Conservation (phyloP, 257 asterid genomes). For the Nyctanthes arbortristis region DNA sequence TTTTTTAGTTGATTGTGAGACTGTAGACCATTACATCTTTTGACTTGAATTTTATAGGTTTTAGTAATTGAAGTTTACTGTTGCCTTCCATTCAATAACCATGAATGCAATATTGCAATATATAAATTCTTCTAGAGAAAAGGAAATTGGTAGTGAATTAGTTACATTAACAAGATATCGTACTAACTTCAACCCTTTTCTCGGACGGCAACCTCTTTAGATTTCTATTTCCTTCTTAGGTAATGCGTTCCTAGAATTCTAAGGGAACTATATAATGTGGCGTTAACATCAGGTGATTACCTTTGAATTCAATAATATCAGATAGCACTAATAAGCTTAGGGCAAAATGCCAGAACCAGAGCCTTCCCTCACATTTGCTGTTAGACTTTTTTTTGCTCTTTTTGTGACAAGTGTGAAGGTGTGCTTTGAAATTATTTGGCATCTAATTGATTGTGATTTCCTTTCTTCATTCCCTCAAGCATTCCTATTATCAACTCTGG, state of each 20-base stretch:
- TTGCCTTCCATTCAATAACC: neutral
- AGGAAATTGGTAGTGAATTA: neutral
- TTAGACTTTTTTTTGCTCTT: neutral
- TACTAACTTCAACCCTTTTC: neutral
- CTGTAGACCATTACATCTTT: neutral
- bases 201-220: neutral
- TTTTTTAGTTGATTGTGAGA: slow-evolving; percentile 16
- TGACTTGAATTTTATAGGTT: slow-evolving; percentile 7
- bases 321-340: neutral
- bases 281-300: neutral
- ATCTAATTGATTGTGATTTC: no score
- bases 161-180: neutral
- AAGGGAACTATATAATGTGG: neutral
- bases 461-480: slow-evolving; percentile 10
- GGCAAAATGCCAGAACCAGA: neutral
- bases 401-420: neutral
- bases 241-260: neutral
- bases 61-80: slow-evolving; percentile 6
- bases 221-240: neutral
- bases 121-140: neutral
- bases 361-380: neutral
- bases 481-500: slow-evolving; percentile 11
- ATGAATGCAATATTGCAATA: neutral
- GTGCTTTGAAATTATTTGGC: no score
- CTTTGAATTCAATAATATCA: neutral